These are phyloP conservation scores for Nicotiana tomentosiformis DNA, from an alignment of 257 asterid genomes.

Conservation along the genomic window DNA sequence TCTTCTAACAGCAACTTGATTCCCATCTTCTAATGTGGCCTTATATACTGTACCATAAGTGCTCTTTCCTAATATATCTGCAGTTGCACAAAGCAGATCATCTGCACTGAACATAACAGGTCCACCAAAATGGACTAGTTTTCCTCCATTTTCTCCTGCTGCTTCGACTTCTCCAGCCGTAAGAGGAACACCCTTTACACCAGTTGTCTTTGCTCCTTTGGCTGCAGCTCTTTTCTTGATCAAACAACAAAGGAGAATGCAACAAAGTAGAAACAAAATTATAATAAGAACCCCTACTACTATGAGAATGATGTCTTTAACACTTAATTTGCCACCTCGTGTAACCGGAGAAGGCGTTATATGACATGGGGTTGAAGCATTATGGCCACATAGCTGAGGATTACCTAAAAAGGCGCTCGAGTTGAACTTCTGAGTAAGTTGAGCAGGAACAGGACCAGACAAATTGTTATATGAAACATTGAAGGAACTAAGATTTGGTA, in stretches of 20 bases:
- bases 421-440: conserved; percentile 55
- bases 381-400: conserved; percentile 64
- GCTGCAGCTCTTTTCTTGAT: conserved; percentile 45
- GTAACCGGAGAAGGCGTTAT: conserved; percentile 19
- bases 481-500: conserved; percentile 52
- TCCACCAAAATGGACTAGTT: conserved; percentile 91
- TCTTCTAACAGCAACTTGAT: conserved; percentile 88
- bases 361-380: conserved; percentile 45
- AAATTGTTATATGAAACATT: conserved; percentile 76
- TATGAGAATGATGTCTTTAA: conserved; percentile 68
- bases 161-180: conserved; percentile 36
- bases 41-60: conserved; percentile 91
- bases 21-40: conserved; percentile 82
- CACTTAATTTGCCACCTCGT: conserved; percentile 37
- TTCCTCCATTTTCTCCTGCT: conserved; percentile 74
- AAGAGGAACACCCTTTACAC: conserved; percentile 30
- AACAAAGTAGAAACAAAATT: conserved; percentile 46
- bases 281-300: conserved; percentile 61
- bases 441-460: conserved; percentile 63
- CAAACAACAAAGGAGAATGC: conserved; percentile 54
- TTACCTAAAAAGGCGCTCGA: conserved; percentile 68
- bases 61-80: conserved; percentile 93
- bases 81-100: conserved; percentile 90
- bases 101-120: conserved; percentile 71
- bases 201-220: conserved; percentile 20